Evolutionary conservation across 164 flowering plant genomes (phyloP).

Genomic region (Magnolia changhungtana): DNA sequence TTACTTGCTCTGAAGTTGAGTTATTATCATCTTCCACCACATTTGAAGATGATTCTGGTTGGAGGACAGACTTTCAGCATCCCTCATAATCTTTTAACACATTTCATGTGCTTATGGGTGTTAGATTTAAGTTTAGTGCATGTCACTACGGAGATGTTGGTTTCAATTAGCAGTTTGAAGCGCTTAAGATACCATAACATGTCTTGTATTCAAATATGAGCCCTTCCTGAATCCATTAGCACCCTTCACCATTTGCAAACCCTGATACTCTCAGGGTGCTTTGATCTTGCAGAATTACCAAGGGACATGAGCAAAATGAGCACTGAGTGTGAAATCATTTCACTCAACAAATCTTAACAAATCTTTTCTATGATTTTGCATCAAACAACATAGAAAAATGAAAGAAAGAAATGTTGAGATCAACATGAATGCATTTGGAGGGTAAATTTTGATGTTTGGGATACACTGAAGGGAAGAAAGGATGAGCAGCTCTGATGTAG

Average conservation of each 20-base stretch:
- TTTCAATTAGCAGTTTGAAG: background rate
- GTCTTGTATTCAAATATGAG: background rate
- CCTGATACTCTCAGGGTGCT: slow-evolving; percentile 19
- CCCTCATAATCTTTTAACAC: background rate
- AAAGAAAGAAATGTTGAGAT: no score
- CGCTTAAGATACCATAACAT: background rate
- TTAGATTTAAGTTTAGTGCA: background rate
- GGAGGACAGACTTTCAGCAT: background rate
- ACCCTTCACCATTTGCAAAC: slow-evolving; percentile 19
- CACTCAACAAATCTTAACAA: no score
- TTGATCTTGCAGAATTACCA: slow-evolving; percentile 13
- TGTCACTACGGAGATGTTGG: background rate
- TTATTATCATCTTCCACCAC: slow-evolving; percentile 15
- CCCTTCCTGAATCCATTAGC: slow-evolving; percentile 15
- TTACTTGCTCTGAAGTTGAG: slow-evolving; percentile 16
- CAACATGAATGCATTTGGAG: no score
- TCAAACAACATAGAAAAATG: no score
- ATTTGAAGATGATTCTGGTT: slow-evolving; percentile 9
- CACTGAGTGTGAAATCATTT: no score
- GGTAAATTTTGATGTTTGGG: no score
- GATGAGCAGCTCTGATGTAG: no score
- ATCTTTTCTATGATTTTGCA: no score
- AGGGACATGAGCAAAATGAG: background rate
- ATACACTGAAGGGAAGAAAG: no score
- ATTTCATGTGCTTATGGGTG: background rate